Base-by-base conservation (phyloP, 331 rosid species). In the Telfairia occidentalis region DNA sequence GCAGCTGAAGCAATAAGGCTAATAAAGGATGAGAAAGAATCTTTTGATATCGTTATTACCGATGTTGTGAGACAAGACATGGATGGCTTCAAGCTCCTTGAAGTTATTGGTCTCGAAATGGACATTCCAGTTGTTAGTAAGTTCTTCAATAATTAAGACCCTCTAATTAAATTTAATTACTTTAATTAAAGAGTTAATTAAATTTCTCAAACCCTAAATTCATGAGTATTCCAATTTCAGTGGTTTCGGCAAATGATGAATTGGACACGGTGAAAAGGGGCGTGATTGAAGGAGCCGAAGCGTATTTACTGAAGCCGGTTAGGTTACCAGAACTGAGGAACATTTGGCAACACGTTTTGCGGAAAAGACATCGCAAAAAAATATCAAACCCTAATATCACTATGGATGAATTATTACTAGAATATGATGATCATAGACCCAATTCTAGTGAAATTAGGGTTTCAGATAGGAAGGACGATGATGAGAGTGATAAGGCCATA, bases 301-400 rank as follows among this genome's bases (percentile, higher is more conserved):
- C 82, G 63, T 91, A 85, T 83, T 76, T 89, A 71, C 74, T 71
- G 15, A 91, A 91, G 73, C 98, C 98, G 1, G 70, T 91, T 7
- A 74, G 77, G 15, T 86, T 84, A 77, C 81, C 81, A 45, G 87
- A 85, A 38, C 18, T 93, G 30, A 81, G 32, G 65, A 82, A 78
- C 12, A 79, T 93, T 48, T 93, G 98, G 98, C 93, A 82, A 75
- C 96, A 88, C 55, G 91, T 78, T 12, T 76, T 73, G 48, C 81
- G 92, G 29, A 84, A 80, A 60, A 69, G 49, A 30, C 45, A 30
- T 46, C 30, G 35, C 6, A 52, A 28, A 3, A 49, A 28, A 3
- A 49, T 7, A 43, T 9, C 71, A 1, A 42, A 40, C 48, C 46
- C 57, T 23, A 46, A n/a, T 26, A 78, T n/a, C n/a, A n/a, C n/a